These are phyloP conservation scores for Dactylorhiza incarnata DNA, from an alignment of 106 monocot genomes.

Conservation along the genomic window DNA sequence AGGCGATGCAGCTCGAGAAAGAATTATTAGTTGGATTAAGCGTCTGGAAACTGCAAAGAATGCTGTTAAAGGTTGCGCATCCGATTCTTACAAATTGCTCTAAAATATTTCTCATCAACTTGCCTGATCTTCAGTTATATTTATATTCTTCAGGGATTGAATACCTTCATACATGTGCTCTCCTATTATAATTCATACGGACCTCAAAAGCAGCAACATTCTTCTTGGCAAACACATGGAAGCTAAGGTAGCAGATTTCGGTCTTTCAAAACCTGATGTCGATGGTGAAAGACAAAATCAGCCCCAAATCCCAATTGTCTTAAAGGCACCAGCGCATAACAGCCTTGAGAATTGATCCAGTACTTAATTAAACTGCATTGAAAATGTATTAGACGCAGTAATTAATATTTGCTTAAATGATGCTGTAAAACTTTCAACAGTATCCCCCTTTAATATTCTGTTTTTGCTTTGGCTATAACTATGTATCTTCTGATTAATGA, in stretches of 20 bases:
- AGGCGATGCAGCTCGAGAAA: conserved; percentile 39
- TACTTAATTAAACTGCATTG: no score
- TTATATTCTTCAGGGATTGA: conserved; percentile 62
- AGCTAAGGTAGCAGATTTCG: conserved; percentile 93
- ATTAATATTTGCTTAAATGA: no score
- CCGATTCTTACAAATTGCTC: neutral
- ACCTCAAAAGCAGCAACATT: conserved; percentile 94
- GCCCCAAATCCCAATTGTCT: no score
- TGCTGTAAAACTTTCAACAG: no score
- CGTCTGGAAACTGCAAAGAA: conserved; percentile 90
- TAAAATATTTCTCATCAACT: neutral
- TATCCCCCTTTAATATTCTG: no score
- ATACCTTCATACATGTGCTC: conserved; percentile 84
- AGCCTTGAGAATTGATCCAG: no score
- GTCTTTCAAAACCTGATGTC: conserved; percentile 79
- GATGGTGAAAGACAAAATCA: no score
- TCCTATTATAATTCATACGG: conserved; percentile 81
- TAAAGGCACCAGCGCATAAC: no score
- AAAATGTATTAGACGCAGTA: no score
- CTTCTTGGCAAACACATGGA: conserved; percentile 78
- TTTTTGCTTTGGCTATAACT: no score
- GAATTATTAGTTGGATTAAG: conserved; percentile 61
- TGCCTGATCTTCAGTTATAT: neutral
- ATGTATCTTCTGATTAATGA: no score
- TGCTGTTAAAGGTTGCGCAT: conserved; percentile 78